A percentile compares a stretch with the other conserved stretches of the same genome.
phyloP scores from a whole-genome alignment of 129 eudicot genomes.

The Centrapalus pauciflorus region DNA sequence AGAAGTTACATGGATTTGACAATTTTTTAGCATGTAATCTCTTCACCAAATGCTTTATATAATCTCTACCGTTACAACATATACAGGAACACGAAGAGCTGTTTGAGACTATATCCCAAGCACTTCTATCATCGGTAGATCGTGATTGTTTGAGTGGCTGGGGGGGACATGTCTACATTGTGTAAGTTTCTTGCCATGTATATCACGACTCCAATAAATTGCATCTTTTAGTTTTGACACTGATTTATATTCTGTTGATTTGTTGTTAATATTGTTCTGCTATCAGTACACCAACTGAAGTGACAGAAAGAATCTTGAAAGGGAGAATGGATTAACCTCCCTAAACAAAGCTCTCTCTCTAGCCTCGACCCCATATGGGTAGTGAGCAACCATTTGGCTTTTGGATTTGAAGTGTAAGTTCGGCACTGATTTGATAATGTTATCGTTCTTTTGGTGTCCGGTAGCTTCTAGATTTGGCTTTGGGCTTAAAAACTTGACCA shows the following conservation, averaged over 20 bases:
- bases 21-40: too few species aligned
- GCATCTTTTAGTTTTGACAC: not conserved
- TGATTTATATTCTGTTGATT: not conserved
- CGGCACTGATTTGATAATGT: not conserved
- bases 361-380: slow-evolving; percentile 3
- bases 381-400: slow-evolving; percentile 1
- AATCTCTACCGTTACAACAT: slow-evolving; percentile 1
- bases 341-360: not conserved
- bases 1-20: not conserved
- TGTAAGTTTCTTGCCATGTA: slow-evolving; percentile 47
- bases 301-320: slow-evolving; percentile 78
- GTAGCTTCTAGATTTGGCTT: slow-evolving; percentile 17
- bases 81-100: slow-evolving; percentile 83
- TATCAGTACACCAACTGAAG: slow-evolving; percentile 83
- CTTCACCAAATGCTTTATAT: not conserved
- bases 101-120: slow-evolving; percentile 96
- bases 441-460: slow-evolving; percentile 11
- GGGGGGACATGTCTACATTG: slow-evolving; percentile 96
- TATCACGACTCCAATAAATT: not conserved
- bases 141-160: slow-evolving; percentile 98
- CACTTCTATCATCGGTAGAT: slow-evolving; percentile 79
- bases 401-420: slow-evolving; percentile 16
- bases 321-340: slow-evolving; percentile 79
- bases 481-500: slow-evolving; percentile 21
- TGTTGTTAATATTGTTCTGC: slow-evolving; percentile 3